Evolutionary conservation across 192 early-diverging fungal genomes (phyloP), one percentile per base, ranked within the genome.

Genomic region (Rhizoclosmatium sp.): DNA sequence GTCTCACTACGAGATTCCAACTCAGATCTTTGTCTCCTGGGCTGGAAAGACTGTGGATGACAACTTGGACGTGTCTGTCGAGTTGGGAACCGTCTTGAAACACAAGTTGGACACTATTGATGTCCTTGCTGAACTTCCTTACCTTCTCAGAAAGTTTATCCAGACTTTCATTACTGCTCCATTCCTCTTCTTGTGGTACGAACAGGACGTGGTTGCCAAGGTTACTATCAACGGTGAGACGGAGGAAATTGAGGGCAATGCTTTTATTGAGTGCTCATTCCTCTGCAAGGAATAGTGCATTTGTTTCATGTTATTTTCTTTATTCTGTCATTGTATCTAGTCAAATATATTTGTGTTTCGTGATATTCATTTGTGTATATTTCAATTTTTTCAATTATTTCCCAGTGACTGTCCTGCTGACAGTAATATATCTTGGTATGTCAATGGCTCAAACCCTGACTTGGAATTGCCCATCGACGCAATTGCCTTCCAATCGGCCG

Each of bases 141-240:
- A 90, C 82, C 82, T 97, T 45, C 59, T 98, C 14, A 89, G 93
- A 59, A 96, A 94, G 73, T 81, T 96, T 59, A 93, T 98, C 56
- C 94, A 96, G 84, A 92, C 95, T 0, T 91, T 96, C 75, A 92
- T 98, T 46, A 95, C 95, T 39, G 94, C 94, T 75, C 97, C 97
- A 46, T 97, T 92, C 75, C 89, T 95, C 41, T 98, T 96, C 84
- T 95, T 96, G 84, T 96, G 96, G 92, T 91, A 93, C 69, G 92
- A 95, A 49, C 9, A 21, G 71, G 87, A 90, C 41, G 91, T 90
- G 2, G 85, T 84, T 12, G 92, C 92, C 41, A 87, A 89, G 60
- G 84, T 98, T 40, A 89, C 85, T 10, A 76, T 98, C 2, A 39
- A 21, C 66, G 95, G 90, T 19, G 91, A 92, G 14, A 87, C 90